Base-by-base conservation (phyloP, 805 yeast genomes). In the Candida pseudofarinosa region DNA sequence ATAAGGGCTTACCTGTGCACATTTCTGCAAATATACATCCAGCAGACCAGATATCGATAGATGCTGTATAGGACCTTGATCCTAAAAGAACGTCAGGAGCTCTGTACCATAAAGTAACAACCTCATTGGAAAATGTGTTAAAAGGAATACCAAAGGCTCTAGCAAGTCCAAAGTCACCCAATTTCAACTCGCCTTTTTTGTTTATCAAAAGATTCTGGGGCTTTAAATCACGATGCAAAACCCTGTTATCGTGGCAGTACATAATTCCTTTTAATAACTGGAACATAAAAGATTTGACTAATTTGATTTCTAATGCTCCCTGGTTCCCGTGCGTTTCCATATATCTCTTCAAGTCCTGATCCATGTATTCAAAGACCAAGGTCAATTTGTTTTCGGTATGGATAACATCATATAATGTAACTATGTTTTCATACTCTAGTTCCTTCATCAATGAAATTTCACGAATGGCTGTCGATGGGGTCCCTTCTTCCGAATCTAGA, bases 91-190 rank as follows among this genome's bases (percentile, higher is more conserved):
- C 98, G 60, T 91, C 99, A 0, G 99, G 99, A 0, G 98, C 97
- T 50, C 99, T 79, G 65, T 91, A 91, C 99, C 99, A 93, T 49
- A 93, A 71, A 0, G 99, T 93, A 36, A 93, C 99, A 41, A 93
- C 98, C 63, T 93, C 99, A 64, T 91, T 93, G 16, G 97, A 88
- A 59, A 90, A 93, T 0, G 99, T 93, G 67, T 95, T 89, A 48
- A 93, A 91, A 2, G 99, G 99, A 41, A 93, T 95, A 14, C 99
- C 99, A 67, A 88, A 93, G 3, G 99, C 99, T 50, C 99, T 74
- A 0, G 98, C 98, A 44, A 93, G 76, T 31, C 99, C 99, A 62
- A 93, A 93, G 70, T 93, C 99, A 32, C 96, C 99, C 49, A 93
- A 71, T 61, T 93, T 93, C 55, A 93, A 73, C 60, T 86, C 93